Conservation (phyloP, 257 asterid species). For the Solanum piurae region DNA sequence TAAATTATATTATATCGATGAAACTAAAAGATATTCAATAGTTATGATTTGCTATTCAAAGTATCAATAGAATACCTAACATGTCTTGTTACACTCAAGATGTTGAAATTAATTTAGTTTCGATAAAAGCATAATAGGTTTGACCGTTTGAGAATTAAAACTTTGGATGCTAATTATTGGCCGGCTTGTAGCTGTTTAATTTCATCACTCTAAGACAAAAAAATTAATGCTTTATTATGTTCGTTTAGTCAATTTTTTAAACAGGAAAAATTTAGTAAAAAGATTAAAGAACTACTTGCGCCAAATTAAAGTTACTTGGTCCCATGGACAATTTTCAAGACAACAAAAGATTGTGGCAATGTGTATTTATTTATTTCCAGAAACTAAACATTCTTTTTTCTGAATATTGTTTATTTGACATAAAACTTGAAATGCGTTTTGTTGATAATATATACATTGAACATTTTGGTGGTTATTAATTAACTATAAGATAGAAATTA, state of each 20-base stretch:
- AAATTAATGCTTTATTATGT: no score
- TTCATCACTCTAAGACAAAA: no score
- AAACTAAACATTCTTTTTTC: neutral
- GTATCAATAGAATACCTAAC: neutral
- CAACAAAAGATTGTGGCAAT: neutral
- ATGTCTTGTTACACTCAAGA: neutral
- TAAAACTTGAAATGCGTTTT: neutral
- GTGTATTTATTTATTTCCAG: neutral
- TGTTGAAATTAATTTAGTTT: neutral
- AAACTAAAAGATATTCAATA: neutral
- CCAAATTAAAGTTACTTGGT: no score
- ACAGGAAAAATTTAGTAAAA: no score
- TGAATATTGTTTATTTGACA: neutral
- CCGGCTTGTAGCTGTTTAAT: no score
- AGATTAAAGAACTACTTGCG: no score
- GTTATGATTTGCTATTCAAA: neutral
- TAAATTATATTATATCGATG: no score
- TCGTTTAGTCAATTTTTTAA: no score
- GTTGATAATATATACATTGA: neutral
- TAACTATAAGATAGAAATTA: neutral
- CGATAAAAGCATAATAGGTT: no score
- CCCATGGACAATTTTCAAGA: neutral
- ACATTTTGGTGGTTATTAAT: neutral
- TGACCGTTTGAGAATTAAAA: no score
- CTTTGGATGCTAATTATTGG: no score